Base-by-base conservation (phyloP, 2,329 filamentous ascomycete species). In the Alternaria sp. region DNA sequence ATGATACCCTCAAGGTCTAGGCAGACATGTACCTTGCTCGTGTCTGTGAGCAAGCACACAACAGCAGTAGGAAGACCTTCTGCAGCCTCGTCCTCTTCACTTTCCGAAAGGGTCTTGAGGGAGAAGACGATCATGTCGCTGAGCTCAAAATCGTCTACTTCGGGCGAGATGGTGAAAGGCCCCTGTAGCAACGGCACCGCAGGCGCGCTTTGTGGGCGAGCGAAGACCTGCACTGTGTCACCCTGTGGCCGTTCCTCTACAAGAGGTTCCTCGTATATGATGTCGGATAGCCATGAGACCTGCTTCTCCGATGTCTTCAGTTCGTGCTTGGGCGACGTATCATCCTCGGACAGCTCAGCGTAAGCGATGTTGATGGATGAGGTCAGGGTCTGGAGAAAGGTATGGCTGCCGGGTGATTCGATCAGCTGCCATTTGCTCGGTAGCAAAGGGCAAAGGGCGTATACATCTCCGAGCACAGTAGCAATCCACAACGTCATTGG, bases 401-500 rank as follows among this genome's bases (percentile, higher is more conserved):
- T 90, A 2, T 89, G 85, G n/a, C 68, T 66, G n/a, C 70, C 73
- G 5, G 68, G 59, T 10, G 74, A 79, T 65, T 70, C 79, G 7
- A 68, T 63, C 44, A 78, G 89, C 25, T 92, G 88, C 93, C 94
- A 98, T 70, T 90, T 92, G 53, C 89, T 89, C 0, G 95, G 95
- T 32, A 99, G 83, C 41, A 99, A 84, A 2, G 95, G 95, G 74
- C 94, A 97, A 9, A 99, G 83, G 2, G 94, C 94, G 74, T 99
- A 99, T 6, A 98, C 86, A 74, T 97, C 94, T 4, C 95, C 95
- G 61, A 93, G 91, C 38, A 89, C 88, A 91, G 97, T 99, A n/a
- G 94, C 93, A 53, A 98, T 83, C 92, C 94, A 99, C 11, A 99
- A 84, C 0, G 95, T 98, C 92, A 97, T 97, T 10, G 94, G 89